Base-by-base conservation (phyloP, 169 alveolate genomes). In the Plasmodium gaboni region DNA sequence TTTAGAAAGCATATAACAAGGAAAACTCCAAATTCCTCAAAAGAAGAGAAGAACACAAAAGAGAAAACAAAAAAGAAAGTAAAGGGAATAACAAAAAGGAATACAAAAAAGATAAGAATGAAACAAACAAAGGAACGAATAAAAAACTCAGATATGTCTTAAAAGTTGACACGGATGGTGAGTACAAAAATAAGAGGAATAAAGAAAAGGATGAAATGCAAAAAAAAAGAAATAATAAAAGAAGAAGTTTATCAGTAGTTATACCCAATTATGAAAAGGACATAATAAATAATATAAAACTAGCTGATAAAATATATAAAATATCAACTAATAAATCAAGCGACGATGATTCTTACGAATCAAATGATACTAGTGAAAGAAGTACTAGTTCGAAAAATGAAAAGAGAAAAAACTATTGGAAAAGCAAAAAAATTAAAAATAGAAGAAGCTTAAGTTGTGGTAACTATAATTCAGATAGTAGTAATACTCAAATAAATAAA, bases 391-490 rank as follows among this genome's bases (percentile, higher is more conserved):
- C 59, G 15, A 48, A 65, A 67, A 38, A 53, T 2, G 72, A 64
- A 7, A 67, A 80, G 38, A 68, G 38, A 2, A 32, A 60, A 74
- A 60, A 61, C 42, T 38, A 73, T n/a, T 60, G 28, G 88, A 74
- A 63, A 53, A 63, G 26, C 1, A 74, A 12, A 26, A 67, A 80
- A 44, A 28, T 13, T 26, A 55, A 38, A 80, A 38, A 67, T 67
- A 80, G 90, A 48, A 80, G 83, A 80, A 80, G 90, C 48, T 5
- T 80, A 12, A 80, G 83, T 26, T 80, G 90, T 67, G 72, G 50
- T 12, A 53, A 70, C 51, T 67, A 68, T 71, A 28, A 80, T 53
- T 50, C 90, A 15, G 72, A 80, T 53, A 15, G 42, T 53, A 55
- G 17, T 57, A 57, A 60, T 24, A 67, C 19, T 9, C 10, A 48